A percentile compares a stretch with the other conserved stretches of the same genome.
Evolutionary conservation across 2,329 filamentous ascomycete genomes (phyloP).

Genomic region (Cytospora schulzeri): DNA sequence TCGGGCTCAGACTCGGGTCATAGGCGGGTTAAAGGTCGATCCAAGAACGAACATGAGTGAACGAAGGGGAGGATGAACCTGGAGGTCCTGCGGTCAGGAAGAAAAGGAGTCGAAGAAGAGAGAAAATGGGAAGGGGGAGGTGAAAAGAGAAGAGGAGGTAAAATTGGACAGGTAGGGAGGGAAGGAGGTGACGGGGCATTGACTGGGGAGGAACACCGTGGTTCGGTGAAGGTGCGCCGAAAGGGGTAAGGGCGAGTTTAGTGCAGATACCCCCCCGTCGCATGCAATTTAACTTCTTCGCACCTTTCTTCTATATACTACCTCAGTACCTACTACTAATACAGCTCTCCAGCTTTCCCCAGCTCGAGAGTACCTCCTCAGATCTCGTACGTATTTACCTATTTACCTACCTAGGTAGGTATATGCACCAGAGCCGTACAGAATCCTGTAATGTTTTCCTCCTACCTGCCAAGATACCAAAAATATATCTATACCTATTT

Average conservation of each 20-base stretch:
- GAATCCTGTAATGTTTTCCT: too few species aligned
- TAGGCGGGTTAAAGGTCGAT: constrained; percentile 30
- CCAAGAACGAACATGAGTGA: constrained; percentile 35
- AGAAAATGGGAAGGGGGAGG: constrained; percentile 41
- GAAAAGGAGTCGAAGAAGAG: constrained; percentile 34
- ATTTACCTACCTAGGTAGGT: neutral
- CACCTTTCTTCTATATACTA: constrained; percentile 7
- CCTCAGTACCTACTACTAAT: too few species aligned
- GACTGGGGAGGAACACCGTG: constrained; percentile 16
- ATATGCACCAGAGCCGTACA: too few species aligned
- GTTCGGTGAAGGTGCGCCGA: constrained; percentile 24
- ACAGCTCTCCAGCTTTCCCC: neutral
- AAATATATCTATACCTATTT: neutral
- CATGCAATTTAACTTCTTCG: constrained; percentile 18
- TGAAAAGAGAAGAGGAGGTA: constrained; percentile 36
- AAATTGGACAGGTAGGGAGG: constrained; percentile 30
- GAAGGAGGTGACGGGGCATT: constrained; percentile 20
- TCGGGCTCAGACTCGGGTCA: constrained; percentile 25
- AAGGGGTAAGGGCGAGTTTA: constrained; percentile 21
- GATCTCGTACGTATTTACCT: too few species aligned
- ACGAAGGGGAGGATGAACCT: constrained; percentile 33
- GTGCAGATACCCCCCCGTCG: constrained; percentile 21
- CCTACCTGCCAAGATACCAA: neutral
- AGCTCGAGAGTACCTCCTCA: neutral
- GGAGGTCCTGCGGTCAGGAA: constrained; percentile 34